Conservation (phyloP, 257 asterid genomes). For the Solanum habrochaites region DNA sequence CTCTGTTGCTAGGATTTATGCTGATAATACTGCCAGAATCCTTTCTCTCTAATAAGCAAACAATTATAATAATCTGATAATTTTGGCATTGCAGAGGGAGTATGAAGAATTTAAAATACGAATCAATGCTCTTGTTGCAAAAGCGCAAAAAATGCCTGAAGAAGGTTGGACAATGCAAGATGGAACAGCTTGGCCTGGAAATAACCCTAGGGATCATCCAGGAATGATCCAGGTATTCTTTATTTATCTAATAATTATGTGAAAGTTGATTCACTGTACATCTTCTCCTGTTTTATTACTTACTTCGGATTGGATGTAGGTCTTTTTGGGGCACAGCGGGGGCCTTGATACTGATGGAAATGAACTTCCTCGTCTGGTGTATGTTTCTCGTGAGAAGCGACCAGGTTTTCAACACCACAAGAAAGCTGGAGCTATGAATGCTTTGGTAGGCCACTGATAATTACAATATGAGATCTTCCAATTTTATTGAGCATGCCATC, state of each 20-base stretch:
- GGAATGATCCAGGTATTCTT: slow-evolving; percentile 59
- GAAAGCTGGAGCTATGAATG: slow-evolving; percentile 85
- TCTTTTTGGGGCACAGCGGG: slow-evolving; percentile 66
- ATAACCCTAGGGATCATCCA: slow-evolving; percentile 60
- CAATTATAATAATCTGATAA: not conserved
- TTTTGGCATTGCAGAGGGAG: slow-evolving; percentile 42
- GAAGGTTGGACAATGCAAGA: slow-evolving; percentile 89
- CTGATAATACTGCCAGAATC: not conserved
- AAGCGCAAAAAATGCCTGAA: slow-evolving; percentile 77
- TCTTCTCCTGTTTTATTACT: not conserved
- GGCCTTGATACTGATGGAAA: slow-evolving; percentile 70
- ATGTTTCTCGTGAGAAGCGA: slow-evolving; percentile 79
- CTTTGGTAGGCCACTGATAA: slow-evolving; percentile 47
- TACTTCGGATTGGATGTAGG: slow-evolving; percentile 22
- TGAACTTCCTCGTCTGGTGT: slow-evolving; percentile 70
- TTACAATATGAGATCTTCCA: not conserved
- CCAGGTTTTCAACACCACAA: slow-evolving; percentile 87
- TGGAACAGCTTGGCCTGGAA: slow-evolving; percentile 81
- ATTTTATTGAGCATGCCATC: not conserved
- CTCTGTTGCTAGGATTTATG: not conserved
- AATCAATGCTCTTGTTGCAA: slow-evolving; percentile 60
- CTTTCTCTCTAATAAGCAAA: not conserved
- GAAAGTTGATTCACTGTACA: not conserved
- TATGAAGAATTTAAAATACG: slow-evolving; percentile 67
- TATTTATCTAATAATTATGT: not conserved